Base-by-base conservation (phyloP, 805 yeast species). In the Debaryomyces hansenii region DNA sequence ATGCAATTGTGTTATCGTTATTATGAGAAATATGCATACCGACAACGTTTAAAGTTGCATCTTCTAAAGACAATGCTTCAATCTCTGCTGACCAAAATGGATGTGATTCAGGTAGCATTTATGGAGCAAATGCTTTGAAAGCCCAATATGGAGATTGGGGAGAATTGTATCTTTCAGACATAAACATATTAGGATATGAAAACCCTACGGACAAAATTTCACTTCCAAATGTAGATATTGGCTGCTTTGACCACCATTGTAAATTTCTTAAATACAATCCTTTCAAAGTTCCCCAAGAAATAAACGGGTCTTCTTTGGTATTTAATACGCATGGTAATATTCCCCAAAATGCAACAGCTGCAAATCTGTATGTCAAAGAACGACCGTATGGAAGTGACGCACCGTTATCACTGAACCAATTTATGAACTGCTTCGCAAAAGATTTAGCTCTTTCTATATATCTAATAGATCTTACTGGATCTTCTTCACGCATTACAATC, bases 391-490 rank as follows among this genome's bases (percentile, higher is more conserved):
- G 50, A 29, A 51, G 18, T 15, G 34, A 14, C 5, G 53, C 44
- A 8, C 55, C 55, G 34, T 46, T 47, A 38, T 37, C 44, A 32
- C 38, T 48, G 46, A 56, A 60, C 53, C 54, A 62, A 31, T 60
- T 50, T 20, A 47, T 32, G 47, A 51, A 63, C 10, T 58, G 49
- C 12, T 42, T 33, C 8, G 67, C 65, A 54, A 56, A 62, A 16
- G 24, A 9, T 3, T 44, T 28, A 7, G 66, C 57, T 16, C 67
- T 49, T 14, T 49, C 48, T 11, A 48, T 18, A 37, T 42, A 60
- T 12, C 35, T 46, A 11, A 43, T 41, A 21, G 52, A 31, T 32
- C 59, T 39, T 29, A 49, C 46, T 1, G 48, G 37, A 16, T 57
- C 58, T 32, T 49, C 45, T 2, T 60, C 55, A n/a, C 28, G 33